Percentiles rank a stretch among this genome's conserved stretches.
These are phyloP conservation scores for Rusavskia elegans DNA, from an alignment of 495 filamentous ascomycete species.

Conservation along the genomic window DNA sequence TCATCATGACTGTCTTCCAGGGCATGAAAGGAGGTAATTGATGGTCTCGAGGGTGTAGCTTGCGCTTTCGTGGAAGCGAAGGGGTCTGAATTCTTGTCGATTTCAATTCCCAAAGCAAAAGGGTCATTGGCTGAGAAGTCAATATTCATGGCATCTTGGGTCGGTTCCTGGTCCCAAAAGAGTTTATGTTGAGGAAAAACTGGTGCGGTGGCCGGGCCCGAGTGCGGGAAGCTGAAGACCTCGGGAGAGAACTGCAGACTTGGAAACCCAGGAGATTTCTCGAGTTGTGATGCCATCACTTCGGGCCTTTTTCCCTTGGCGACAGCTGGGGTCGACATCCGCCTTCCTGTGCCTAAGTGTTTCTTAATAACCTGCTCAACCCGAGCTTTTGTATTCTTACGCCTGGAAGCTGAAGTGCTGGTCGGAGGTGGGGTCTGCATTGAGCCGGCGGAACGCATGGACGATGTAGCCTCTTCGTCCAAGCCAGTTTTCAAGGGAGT, in stretches of 20 bases:
- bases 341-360: constrained; percentile 7
- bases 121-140: constrained; percentile 20
- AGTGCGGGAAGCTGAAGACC: constrained; percentile 51
- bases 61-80: constrained; percentile 4
- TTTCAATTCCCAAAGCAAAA: constrained; percentile 8
- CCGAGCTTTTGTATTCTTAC: constrained; percentile 19
- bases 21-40: constrained; percentile 4
- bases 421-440: constrained; percentile 56
- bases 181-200: constrained; percentile 47
- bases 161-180: constrained; percentile 57
- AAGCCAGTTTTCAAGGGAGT: constrained; percentile 24
- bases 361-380: constrained; percentile 19
- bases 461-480: constrained; percentile 23
- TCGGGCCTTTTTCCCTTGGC: constrained; percentile 18
- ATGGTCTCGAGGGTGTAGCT: background rate
- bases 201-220: constrained; percentile 54
- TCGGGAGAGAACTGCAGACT: constrained; percentile 47
- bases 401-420: constrained; percentile 29
- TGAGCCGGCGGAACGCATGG: constrained; percentile 32
- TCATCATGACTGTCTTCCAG: background rate
- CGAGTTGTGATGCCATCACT: constrained; percentile 29
- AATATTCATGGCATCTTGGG: constrained; percentile 37
- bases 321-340: constrained; percentile 11
- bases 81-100: constrained; percentile 4
- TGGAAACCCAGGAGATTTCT: constrained; percentile 30